phyloP scores from a whole-genome alignment of 2,329 filamentous ascomycete genomes.

The Rhexocercosporidium sp. region DNA sequence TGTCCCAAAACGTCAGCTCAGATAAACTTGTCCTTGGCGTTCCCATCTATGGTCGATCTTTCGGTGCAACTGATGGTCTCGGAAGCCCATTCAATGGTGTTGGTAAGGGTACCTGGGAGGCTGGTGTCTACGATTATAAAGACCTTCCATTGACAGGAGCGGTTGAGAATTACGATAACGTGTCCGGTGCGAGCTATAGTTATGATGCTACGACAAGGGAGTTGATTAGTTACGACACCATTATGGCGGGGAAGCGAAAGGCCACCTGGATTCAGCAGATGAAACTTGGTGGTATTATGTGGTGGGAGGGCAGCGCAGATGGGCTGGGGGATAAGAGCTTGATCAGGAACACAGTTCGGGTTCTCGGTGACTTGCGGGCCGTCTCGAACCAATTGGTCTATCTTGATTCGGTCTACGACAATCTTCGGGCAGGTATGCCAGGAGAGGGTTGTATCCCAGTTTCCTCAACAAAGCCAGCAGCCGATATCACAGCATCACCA shows the following conservation, averaged over 20 bases:
- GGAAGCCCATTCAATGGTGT: conserved; percentile 56
- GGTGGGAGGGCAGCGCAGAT: conserved; percentile 82
- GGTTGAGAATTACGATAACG: conserved; percentile 59
- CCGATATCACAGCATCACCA: not conserved
- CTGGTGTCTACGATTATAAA: conserved; percentile 83
- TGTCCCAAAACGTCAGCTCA: not conserved
- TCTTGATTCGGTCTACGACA: not conserved
- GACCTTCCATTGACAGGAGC: conserved; percentile 68
- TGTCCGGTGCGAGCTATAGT: conserved; percentile 69
- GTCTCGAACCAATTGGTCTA: not conserved
- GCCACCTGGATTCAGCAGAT: conserved; percentile 65
- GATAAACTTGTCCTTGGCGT: conserved; percentile 60
- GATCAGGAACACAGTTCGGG: not conserved
- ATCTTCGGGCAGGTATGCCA: not conserved
- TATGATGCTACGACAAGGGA: conserved; percentile 65
- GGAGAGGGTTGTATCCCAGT: not conserved
- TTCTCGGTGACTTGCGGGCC: not conserved
- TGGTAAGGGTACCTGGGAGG: conserved; percentile 69
- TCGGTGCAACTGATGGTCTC: conserved; percentile 42
- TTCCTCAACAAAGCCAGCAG: not conserved
- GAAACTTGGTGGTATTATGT: conserved; percentile 79
- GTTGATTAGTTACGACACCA: conserved; percentile 76
- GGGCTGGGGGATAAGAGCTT: conserved; percentile 31
- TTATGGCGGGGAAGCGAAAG: conserved; percentile 64
- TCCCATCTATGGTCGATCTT: conserved; percentile 80